Conservation (phyloP, 2,329 filamentous ascomycete species). For the Alternaria panax region DNA sequence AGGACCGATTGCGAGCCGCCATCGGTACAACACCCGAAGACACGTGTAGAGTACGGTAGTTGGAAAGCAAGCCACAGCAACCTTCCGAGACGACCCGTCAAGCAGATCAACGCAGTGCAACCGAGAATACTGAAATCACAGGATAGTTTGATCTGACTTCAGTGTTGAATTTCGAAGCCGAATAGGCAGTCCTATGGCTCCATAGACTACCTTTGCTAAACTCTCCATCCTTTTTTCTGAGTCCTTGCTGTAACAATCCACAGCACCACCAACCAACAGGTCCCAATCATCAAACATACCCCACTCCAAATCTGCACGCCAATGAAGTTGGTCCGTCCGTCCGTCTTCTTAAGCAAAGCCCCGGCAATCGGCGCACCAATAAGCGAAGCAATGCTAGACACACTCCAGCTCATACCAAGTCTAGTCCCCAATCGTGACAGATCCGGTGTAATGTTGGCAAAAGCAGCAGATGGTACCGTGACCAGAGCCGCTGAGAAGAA, state of each 20-base stretch:
- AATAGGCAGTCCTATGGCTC: not conserved
- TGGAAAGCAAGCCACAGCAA: not conserved
- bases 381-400: constrained; percentile 45
- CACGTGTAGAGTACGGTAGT: not conserved
- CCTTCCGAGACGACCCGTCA: not conserved
- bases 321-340: constrained; percentile 37
- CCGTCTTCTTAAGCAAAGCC: constrained; percentile 34
- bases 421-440: constrained; percentile 46
- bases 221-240: constrained; percentile 41
- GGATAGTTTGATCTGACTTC: not conserved
- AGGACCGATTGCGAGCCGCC: not conserved
- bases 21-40: not conserved
- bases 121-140: not conserved
- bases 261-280: constrained; percentile 34
- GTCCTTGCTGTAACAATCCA: constrained; percentile 34
- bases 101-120: not conserved
- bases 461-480: constrained; percentile 47
- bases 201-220: constrained; percentile 18
- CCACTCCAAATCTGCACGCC: constrained; percentile 49
- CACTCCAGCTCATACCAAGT: constrained; percentile 49
- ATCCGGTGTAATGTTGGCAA: constrained; percentile 49
- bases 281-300: constrained; percentile 42
- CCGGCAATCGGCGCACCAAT: constrained; percentile 50
- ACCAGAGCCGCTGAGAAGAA: constrained; percentile 50
- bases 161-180: not conserved